A percentile compares a stretch with the other conserved stretches of the same genome.
These are phyloP conservation scores for Cutaneotrichosporon sp. DNA, from an alignment of 1,284 basidiomycete genomes.

Conservation along the genomic window DNA sequence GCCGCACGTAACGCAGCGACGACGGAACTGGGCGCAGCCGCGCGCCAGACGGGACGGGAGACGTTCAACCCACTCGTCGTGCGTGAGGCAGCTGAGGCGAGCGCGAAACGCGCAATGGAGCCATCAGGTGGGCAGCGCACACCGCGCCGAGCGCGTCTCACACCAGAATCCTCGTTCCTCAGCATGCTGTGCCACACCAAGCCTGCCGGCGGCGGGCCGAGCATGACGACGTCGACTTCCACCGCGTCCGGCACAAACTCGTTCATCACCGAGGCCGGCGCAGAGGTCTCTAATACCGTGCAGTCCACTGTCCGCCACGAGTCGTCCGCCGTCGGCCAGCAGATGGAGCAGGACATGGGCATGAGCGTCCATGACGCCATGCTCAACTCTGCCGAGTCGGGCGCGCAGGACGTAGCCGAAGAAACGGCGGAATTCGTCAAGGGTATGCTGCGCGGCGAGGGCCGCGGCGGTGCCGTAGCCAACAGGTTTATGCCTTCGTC, in stretches of 20 bases:
- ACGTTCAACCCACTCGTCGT: constrained; percentile 34
- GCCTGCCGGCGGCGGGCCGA: neutral
- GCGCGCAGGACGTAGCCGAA: constrained; percentile 33
- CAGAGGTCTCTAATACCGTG: constrained; percentile 17
- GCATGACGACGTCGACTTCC: constrained; percentile 9
- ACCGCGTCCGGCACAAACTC: neutral
- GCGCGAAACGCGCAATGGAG: constrained; percentile 21
- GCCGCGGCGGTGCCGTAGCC: too few species aligned
- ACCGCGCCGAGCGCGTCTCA: neutral
- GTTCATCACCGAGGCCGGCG: constrained; percentile 2
- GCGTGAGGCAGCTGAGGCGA: constrained; percentile 32
- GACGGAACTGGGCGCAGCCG: constrained; percentile 24
- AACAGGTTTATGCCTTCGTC: too few species aligned
- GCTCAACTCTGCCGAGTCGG: constrained; percentile 39
- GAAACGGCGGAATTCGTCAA: constrained; percentile 25
- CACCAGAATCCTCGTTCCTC: constrained; percentile 5
- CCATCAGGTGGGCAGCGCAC: constrained; percentile 1
- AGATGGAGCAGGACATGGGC: constrained; percentile 32
- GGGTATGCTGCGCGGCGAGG: neutral
- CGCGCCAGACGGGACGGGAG: constrained; percentile 20
- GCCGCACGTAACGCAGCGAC: constrained; percentile 26
- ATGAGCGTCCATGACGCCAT: constrained; percentile 33
- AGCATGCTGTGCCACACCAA: neutral
- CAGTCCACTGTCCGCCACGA: neutral
- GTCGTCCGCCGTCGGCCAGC: constrained; percentile 21